Evolutionary conservation across 768 basidiomycete species (phyloP), one percentile per base, ranked within the genome.

Genomic region (Chiua virens): DNA sequence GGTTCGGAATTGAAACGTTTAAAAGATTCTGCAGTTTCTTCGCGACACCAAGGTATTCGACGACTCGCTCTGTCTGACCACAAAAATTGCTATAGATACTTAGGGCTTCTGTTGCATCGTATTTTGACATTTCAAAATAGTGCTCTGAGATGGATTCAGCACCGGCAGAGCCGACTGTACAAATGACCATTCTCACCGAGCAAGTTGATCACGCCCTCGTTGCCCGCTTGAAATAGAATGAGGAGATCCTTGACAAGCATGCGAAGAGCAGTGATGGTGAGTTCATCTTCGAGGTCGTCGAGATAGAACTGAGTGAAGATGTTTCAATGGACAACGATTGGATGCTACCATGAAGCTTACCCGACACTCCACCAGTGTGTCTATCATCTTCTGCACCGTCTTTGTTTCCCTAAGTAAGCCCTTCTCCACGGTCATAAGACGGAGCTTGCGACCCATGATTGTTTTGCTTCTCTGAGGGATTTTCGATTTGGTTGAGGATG

Each of bases 231-330:
- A 66, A 98, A 98, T 17, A 98, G 76, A 48, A 98, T 90, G 46
- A 98, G 79, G 3, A 98, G 80, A 66, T 99, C 97, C 65, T 98
- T 98, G 59, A 97, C 90, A 25, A 98, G 79, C 88, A 99, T 92
- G 38, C 91, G 80, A 45, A 98, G 76, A 3, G 96, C 92, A 4
- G 87, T 83, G 45, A 90, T 86, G 1, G 87, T 91, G 36, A 98
- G 79, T 62, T 96, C 91, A 63, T 98, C 95, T 58, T 95, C 87
- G 15, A 98, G 74, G 63, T 97, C 86, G 58, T 98, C 96, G 37
- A 93, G 71, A 66, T 96, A 99, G 71, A 98, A 97, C 91, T 97
- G 52, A 7, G 46, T 20, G 34, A 8, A 37, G 30, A 41, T 39
- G 36, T 53, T 18, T 49, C 28, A 28, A 40, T 32, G 22, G 30